These are phyloP conservation scores for Bigelowiella natans DNA, from an alignment of 78 protist genomes.

Conservation along the genomic window DNA sequence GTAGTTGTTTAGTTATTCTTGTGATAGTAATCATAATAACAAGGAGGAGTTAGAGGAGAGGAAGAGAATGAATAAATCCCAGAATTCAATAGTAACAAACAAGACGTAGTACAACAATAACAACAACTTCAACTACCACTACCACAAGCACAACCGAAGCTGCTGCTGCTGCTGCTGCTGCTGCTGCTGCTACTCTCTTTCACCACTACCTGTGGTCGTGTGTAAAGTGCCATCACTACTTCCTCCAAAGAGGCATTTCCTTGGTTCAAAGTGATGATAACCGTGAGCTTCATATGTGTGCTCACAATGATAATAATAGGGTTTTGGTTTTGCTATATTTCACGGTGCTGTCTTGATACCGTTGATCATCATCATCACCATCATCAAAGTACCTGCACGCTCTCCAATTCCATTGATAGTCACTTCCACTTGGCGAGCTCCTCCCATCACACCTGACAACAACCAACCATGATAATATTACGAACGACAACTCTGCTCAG, in stretches of 20 bases:
- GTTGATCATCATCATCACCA: no score
- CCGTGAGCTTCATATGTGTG: no score
- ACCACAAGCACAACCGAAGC: not conserved
- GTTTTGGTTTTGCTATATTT: no score
- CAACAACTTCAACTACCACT: not conserved
- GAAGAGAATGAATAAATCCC: no score
- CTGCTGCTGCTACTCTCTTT: not conserved
- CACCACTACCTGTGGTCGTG: conserved; percentile 17
- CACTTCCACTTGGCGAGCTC: conserved; percentile 39
- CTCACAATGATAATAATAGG: no score
- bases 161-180: conserved; percentile 3
- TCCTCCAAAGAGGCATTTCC: conserved; percentile 49
- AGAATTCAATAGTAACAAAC: no score
- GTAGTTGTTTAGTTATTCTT: no score
- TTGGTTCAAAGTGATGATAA: not conserved
- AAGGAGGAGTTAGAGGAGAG: no score
- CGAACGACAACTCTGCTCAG: no score
- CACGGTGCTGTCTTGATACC: no score
- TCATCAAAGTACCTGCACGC: conserved; percentile 39
- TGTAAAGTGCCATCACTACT: conserved; percentile 48
- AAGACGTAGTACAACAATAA: not conserved
- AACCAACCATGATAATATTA: no score
- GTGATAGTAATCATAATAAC: no score
- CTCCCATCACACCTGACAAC: not conserved
- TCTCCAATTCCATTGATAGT: conserved; percentile 55